These are phyloP conservation scores for Parathielavia hyrcaniae DNA, from an alignment of 495 filamentous ascomycete species.

Conservation along the genomic window DNA sequence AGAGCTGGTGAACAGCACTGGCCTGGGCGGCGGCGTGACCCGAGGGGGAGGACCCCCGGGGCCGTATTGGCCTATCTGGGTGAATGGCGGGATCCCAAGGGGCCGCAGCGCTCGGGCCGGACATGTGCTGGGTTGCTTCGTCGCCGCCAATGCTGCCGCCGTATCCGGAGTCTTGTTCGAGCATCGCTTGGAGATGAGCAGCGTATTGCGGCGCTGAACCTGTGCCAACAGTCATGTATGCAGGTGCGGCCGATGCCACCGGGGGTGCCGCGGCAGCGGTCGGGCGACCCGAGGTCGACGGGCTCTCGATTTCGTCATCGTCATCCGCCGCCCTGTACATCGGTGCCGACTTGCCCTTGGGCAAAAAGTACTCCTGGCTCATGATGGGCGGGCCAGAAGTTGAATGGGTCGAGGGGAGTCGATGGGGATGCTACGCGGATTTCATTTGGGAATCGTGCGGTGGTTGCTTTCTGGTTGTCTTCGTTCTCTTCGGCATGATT, in stretches of 20 bases:
- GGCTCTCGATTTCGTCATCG: constrained; percentile 21
- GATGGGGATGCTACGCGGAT: background rate
- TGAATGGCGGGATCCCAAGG: constrained; percentile 48
- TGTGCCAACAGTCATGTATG: constrained; percentile 82
- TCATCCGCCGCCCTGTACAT: constrained; percentile 20
- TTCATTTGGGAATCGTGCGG: constrained; percentile 1
- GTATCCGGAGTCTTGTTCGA: constrained; percentile 88
- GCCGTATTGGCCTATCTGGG: constrained; percentile 55
- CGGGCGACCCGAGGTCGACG: constrained; percentile 13
- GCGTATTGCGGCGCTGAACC: constrained; percentile 71
- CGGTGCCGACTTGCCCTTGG: constrained; percentile 32
- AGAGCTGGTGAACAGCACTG: constrained; percentile 46
- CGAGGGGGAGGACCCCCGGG: constrained; percentile 25
- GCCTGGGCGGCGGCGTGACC: constrained; percentile 33
- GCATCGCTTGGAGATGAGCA: constrained; percentile 57
- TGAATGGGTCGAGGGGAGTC: background rate
- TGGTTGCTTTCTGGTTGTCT: constrained; percentile 1
- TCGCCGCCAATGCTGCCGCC: constrained; percentile 61
- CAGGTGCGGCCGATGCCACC: constrained; percentile 41
- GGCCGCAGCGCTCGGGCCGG: constrained; percentile 21
- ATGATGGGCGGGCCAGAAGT: constrained; percentile 43
- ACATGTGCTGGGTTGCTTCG: constrained; percentile 37
- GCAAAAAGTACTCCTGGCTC: constrained; percentile 65
- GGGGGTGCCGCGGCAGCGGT: constrained; percentile 19
- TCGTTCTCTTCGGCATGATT: background rate